Evolutionary conservation across 1,284 basidiomycete genomes (phyloP), one percentile per base, ranked within the genome.

Genomic region (Sporisorium reilianum): DNA sequence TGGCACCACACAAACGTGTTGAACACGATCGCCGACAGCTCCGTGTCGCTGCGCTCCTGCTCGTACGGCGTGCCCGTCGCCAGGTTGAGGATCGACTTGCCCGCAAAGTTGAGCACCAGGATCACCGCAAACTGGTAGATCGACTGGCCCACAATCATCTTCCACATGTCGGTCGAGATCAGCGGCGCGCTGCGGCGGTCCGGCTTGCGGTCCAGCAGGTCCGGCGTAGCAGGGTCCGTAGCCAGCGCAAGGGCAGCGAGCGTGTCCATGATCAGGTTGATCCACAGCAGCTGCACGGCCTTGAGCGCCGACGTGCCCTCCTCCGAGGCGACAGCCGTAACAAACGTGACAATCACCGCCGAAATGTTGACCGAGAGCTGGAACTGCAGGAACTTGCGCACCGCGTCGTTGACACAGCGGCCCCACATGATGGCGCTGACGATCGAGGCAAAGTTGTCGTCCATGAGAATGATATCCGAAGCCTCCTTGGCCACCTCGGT

Each of bases 401-500:
- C 96, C 0, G 95, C 90, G 84, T 99, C 96, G 86, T 97, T 98
- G 73, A 99, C 95, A 84, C 94, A 96, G 64, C 96, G 93, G 48
- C 96, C 96, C 96, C 96, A 99, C 89, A 97, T 95, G 82, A 99
- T 95, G 60, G 95, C 96, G 80, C 94, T 92, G 75, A 97, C 94
- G 84, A 99, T 96, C 18, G 93, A 95, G 10, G 79, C 88, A 85
- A 99, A 98, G 85, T 98, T 97, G 87, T 97, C 96, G 68, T 87
- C 86, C 94, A 98, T 97, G 51, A 99, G 90, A 79, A 99, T 96
- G 82, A 99, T 97, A 83, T 99, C 97, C 10, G 95, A 97, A 2
- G 97, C 97, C 86, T 98, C 95, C 87, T 99, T 98, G 55, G 97
- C 97, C 23, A 99, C 95, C 85, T 99, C 97, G 2, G 97, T 99